phyloP scores from a whole-genome alignment of 129 eudicot genomes.

The Artemisia tridentata region DNA sequence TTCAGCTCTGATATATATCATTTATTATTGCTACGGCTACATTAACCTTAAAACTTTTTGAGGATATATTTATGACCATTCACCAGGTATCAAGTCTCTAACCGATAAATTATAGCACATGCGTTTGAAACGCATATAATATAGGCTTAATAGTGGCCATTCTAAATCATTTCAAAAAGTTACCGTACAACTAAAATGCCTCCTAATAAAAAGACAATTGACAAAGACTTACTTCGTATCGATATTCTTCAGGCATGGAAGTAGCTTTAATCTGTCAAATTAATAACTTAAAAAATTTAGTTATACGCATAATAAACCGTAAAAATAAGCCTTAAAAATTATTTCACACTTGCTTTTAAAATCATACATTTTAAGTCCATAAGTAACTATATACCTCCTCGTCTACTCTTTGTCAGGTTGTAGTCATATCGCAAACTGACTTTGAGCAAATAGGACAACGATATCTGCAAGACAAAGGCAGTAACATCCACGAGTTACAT shows the following conservation, averaged over 20 bases:
- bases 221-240: slow-evolving; percentile 57
- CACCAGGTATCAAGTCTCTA: too few species aligned
- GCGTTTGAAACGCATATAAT: too few species aligned
- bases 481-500: neutral
- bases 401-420: slow-evolving; percentile 68
- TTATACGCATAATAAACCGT: too few species aligned
- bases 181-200: neutral
- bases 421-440: slow-evolving; percentile 50
- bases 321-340: neutral
- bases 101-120: too few species aligned
- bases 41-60: neutral
- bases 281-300: neutral
- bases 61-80: neutral
- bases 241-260: slow-evolving; percentile 79
- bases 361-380: neutral
- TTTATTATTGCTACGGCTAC: too few species aligned
- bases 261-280: slow-evolving; percentile 70
- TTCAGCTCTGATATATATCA: neutral
- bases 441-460: slow-evolving; percentile 95
- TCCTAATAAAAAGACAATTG: neutral
- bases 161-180: neutral
- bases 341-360: neutral
- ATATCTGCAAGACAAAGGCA: slow-evolving; percentile 49
- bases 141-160: too few species aligned
- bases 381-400: slow-evolving; percentile 50